A percentile compares a stretch with the other conserved stretches of the same genome.
Conservation (phyloP, 495 filamentous ascomycete species). For the Lophiotrema nucula region DNA sequence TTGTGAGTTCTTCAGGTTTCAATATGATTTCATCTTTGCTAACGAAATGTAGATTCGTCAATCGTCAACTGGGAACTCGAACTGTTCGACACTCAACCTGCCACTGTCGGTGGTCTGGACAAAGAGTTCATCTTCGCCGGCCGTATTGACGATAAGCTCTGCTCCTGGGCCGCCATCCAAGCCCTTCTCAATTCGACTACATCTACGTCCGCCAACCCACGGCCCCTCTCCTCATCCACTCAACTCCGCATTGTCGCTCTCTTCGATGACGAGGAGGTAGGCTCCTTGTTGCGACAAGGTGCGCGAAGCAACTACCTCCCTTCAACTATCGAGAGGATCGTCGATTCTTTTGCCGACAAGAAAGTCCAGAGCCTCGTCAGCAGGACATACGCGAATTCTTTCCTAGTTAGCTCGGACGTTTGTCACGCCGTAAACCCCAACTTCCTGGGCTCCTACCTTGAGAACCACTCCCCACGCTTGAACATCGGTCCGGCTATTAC, state of each 20-base stretch:
- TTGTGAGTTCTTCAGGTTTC: slow-evolving; percentile 38
- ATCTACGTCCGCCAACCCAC: slow-evolving; percentile 34
- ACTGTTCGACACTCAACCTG: slow-evolving; percentile 87
- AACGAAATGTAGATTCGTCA: slow-evolving; percentile 44
- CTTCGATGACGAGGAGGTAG: slow-evolving; percentile 97
- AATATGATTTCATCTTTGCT: slow-evolving; percentile 13
- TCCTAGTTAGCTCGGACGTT: slow-evolving; percentile 90
- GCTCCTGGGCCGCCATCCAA: slow-evolving; percentile 87
- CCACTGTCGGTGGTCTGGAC: slow-evolving; percentile 77
- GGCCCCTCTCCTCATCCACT: slow-evolving; percentile 35
- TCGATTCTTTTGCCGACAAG: slow-evolving; percentile 61
- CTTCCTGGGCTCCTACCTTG: slow-evolving; percentile 75
- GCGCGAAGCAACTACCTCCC: slow-evolving; percentile 85
- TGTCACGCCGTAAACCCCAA: slow-evolving; percentile 95
- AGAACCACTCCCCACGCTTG: slow-evolving; percentile 81
- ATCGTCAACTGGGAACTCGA: slow-evolving; percentile 99
- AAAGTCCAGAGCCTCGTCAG: slow-evolving; percentile 58
- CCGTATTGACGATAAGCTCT: slow-evolving; percentile 95
- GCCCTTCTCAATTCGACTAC: slow-evolving; percentile 71
- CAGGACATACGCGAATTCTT: slow-evolving; percentile 88
- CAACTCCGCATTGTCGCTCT: slow-evolving; percentile 82
- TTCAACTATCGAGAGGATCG: slow-evolving; percentile 71
- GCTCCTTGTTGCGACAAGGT: slow-evolving; percentile 84
- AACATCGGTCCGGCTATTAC: slow-evolving; percentile 85
- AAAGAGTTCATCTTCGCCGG: slow-evolving; percentile 94